Conservation (phyloP, 2,329 filamentous ascomycete genomes). For the Tolypocladium inflatum region DNA sequence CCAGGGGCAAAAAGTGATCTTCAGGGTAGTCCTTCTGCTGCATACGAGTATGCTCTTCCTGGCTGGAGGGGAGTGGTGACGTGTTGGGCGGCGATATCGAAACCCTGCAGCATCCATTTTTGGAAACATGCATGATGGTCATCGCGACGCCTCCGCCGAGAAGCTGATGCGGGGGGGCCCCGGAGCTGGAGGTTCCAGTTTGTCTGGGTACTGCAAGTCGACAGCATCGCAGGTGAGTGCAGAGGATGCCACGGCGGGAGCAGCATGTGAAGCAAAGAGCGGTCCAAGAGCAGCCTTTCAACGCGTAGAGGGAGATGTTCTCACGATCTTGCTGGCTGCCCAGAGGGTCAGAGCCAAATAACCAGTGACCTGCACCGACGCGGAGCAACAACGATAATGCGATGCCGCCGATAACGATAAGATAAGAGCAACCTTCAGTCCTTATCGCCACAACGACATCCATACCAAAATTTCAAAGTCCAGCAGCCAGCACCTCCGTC, state of each 20-base stretch:
- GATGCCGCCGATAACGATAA: not conserved
- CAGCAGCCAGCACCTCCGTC: not conserved
- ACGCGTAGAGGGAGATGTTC: too few relatives aligned
- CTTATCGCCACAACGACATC: not conserved
- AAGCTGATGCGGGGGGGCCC: not conserved
- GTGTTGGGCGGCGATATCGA: not conserved
- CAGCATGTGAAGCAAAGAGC: not conserved
- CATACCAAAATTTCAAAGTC: constrained; percentile 17
- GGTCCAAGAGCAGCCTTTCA: not conserved
- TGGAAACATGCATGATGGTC: not conserved
- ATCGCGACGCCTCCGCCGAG: not conserved
- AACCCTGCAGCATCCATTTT: not conserved
- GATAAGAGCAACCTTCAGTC: not conserved
- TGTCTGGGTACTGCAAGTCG: not conserved
- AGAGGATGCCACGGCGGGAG: not conserved
- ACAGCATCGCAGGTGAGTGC: not conserved
- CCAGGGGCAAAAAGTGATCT: not conserved
- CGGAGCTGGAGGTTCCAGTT: too few relatives aligned
- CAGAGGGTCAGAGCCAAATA: too few relatives aligned
- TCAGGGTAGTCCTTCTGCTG: not conserved
- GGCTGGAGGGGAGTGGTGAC: not conserved
- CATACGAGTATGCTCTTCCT: not conserved
- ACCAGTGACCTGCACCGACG: not conserved
- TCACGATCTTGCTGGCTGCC: too few relatives aligned
- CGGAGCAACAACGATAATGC: constrained; percentile 54